Evolutionary conservation across 2,329 filamentous ascomycete species (phyloP), one percentile per base, ranked within the genome.

Genomic region (Coniochaeta ligniaria): DNA sequence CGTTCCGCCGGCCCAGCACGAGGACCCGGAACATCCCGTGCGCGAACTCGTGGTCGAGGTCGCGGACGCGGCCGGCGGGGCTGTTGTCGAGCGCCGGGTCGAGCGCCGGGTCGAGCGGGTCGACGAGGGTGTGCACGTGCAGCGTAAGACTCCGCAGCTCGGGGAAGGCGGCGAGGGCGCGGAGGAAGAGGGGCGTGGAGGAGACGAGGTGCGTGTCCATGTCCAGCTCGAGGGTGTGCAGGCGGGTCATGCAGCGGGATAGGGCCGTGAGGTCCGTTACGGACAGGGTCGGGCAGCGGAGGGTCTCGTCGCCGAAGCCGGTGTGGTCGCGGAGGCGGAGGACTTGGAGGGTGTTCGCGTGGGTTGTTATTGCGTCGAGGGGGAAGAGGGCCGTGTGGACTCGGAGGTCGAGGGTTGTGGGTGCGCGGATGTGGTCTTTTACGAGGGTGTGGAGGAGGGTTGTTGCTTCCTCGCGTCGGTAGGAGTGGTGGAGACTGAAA

Each of bases 221-320:
- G 66, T 82, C 80, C 11, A 82, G 63, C 66, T 82, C 79, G 6
- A 81, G 73, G 0, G 71, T 72, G 31, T 73, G 71, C 3, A 81
- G 69, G 3, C 63, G 56, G 4, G 61, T 62, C 6, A 81, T 62
- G 2, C 62, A 60, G 1, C 59, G 61, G 0, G 76, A 70, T 2
- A 82, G 70, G 0, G 58, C 43, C 2, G 67, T 60, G 11, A 80
- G 60, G 54, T 76, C 71, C n/a, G 60, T 66, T 1, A 68, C 61
- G 24, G 62, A 63, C 41, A 81, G 60, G 2, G 78, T 80, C 5
- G 78, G 79, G 59, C 78, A 80, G 14, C 62, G 68, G 28, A 68
- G 68, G 50, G 71, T 67, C 57, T 80, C 76, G 56, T 81, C 76
- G 9, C 66, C 66, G 65, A 81, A 80, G 3, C 78, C 77, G 11